These are phyloP conservation scores for Paradendryphiella salina DNA, from an alignment of 2,329 filamentous ascomycete genomes.

Conservation along the genomic window DNA sequence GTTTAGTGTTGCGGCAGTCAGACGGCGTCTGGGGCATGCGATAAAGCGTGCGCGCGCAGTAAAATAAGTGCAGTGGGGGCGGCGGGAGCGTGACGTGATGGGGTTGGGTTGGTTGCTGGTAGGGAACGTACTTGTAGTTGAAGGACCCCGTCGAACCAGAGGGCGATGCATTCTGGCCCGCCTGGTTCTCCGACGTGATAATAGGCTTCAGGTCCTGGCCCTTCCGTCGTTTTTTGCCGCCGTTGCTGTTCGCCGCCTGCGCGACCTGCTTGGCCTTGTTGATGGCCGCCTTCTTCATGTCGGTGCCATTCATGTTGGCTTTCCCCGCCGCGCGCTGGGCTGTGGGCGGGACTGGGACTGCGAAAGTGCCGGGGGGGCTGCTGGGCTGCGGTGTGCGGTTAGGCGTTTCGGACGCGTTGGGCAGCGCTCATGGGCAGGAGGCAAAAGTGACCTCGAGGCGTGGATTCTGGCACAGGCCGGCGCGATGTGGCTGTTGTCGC, in stretches of 20 bases:
- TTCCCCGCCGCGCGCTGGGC: slow-evolving; percentile 39
- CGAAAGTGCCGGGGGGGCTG: slow-evolving; percentile 8
- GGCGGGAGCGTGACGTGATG: slow-evolving; percentile 1
- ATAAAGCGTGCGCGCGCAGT: slow-evolving; percentile 12
- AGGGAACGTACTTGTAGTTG: slow-evolving; percentile 48
- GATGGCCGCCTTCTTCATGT: slow-evolving; percentile 66
- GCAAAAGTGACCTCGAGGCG: slow-evolving; percentile 2
- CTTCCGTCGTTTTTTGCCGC: slow-evolving; percentile 75
- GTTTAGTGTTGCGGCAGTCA: slow-evolving; percentile 9
- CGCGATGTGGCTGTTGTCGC: slow-evolving; percentile 26
- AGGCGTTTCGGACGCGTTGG: slow-evolving; percentile 35
- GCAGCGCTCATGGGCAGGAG: slow-evolving; percentile 34
- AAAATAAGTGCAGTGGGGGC: slow-evolving; percentile 4
- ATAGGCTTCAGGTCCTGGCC: slow-evolving; percentile 71
- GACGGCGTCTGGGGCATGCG: neutral
- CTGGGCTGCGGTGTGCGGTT: slow-evolving; percentile 24
- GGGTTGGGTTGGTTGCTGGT: slow-evolving; percentile 1
- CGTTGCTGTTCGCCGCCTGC: slow-evolving; percentile 59
- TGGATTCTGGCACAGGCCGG: neutral
- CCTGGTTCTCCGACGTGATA: slow-evolving; percentile 67
- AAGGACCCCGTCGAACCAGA: slow-evolving; percentile 40
- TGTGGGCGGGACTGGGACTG: slow-evolving; percentile 17
- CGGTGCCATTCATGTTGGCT: slow-evolving; percentile 64
- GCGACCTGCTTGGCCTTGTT: slow-evolving; percentile 69
- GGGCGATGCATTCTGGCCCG: slow-evolving; percentile 51